Evolutionary conservation across 2,329 filamentous ascomycete genomes (phyloP).

Genomic region (Aspergillus udagawae): DNA sequence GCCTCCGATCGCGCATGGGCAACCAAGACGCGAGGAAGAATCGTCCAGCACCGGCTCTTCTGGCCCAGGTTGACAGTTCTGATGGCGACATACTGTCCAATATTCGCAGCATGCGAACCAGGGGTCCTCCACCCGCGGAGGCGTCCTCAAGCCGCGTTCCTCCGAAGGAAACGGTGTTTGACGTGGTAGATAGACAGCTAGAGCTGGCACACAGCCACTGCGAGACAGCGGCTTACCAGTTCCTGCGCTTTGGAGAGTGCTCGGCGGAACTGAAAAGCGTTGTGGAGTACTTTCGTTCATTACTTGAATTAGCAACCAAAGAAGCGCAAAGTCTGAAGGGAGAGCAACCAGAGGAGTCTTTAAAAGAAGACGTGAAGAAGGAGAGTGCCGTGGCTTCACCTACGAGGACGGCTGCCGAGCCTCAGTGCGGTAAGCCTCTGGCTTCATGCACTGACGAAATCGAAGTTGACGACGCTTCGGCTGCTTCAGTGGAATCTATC

Average conservation of each 20-base stretch:
- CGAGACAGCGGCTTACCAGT: constrained; percentile 83
- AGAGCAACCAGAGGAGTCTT: constrained; percentile 41
- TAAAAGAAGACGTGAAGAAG: constrained; percentile 18
- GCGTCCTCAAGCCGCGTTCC: constrained; percentile 48
- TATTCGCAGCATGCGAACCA: constrained; percentile 26
- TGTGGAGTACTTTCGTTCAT: constrained; percentile 59
- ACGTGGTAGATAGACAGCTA: constrained; percentile 71
- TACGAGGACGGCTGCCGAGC: constrained; percentile 10
- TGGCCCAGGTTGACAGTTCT: background rate
- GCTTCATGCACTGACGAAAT: constrained; percentile 22
- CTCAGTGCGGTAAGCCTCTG: constrained; percentile 15
- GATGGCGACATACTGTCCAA: constrained; percentile 14
- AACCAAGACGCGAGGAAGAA: constrained; percentile 5
- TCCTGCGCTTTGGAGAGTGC: constrained; percentile 83
- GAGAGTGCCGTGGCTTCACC: constrained; percentile 2
- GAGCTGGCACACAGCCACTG: constrained; percentile 78
- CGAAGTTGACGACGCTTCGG: constrained; percentile 34
- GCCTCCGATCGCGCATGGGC: constrained; percentile 18
- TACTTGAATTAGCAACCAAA: constrained; percentile 57
- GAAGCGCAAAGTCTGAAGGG: constrained; percentile 56
- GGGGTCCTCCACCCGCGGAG: constrained; percentile 2
- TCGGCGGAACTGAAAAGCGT: constrained; percentile 69
- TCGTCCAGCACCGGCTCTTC: background rate
- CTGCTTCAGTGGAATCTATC: constrained; percentile 31
- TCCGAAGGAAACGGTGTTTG: constrained; percentile 58